Evolutionary conservation across 2,329 filamentous ascomycete genomes (phyloP).

Genomic region (Ophiostoma quercus): DNA sequence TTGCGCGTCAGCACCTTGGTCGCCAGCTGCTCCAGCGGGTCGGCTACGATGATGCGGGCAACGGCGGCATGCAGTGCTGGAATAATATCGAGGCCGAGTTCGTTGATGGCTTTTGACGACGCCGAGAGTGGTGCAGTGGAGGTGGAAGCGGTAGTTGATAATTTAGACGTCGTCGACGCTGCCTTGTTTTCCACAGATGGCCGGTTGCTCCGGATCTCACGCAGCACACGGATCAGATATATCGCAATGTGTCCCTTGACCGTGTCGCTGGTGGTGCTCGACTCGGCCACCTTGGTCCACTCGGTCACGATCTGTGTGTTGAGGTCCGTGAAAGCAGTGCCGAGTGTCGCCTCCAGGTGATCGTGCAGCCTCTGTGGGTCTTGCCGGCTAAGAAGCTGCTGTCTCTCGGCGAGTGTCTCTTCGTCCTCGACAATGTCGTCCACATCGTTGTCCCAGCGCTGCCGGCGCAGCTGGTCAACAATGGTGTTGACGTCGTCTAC

Average conservation of each 20-base stretch:
- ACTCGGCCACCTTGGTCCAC: constrained; percentile 42
- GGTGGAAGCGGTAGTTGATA: constrained; percentile 29
- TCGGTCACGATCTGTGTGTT: constrained; percentile 50
- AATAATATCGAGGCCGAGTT: constrained; percentile 57
- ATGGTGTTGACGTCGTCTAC: constrained; percentile 62
- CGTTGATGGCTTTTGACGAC: constrained; percentile 34
- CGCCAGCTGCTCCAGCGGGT: constrained; percentile 47
- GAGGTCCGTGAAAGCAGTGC: constrained; percentile 42
- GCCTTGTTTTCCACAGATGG: constrained; percentile 36
- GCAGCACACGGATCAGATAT: constrained; percentile 67
- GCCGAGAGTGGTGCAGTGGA: constrained; percentile 31
- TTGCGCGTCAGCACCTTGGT: constrained; percentile 41
- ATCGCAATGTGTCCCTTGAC: constrained; percentile 51
- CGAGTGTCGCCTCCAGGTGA: constrained; percentile 34
- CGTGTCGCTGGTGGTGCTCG: constrained; percentile 40
- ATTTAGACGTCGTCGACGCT: constrained; percentile 28
- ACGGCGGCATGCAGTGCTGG: constrained; percentile 60
- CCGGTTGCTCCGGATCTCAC: constrained; percentile 65
- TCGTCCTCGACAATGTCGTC: constrained; percentile 73
- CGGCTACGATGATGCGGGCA: constrained; percentile 47
- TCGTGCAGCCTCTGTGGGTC: constrained; percentile 38
- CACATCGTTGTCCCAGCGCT: constrained; percentile 70
- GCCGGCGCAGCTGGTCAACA: constrained; percentile 59
- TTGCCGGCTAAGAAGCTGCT: constrained; percentile 63
- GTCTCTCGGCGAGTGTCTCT: constrained; percentile 60